Evolutionary conservation across 148 eudicot species (phyloP).

Genomic region (Vaccinium macrocarpon): DNA sequence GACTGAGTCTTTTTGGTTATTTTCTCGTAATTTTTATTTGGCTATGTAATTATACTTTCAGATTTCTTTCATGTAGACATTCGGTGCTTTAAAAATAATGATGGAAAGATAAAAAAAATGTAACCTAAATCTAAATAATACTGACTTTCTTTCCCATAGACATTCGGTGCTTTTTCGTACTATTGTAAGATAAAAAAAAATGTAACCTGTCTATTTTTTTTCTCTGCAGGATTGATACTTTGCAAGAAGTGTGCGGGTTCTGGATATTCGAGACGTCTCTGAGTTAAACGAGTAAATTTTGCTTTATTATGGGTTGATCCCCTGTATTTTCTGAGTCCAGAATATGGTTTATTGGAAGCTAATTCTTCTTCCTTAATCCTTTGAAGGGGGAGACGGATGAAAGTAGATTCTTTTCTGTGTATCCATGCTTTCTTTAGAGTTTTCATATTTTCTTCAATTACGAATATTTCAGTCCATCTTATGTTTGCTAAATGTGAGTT

Average conservation of each 20-base stretch:
- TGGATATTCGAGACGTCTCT: slow-evolving; percentile 75
- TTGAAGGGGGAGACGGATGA: background rate
- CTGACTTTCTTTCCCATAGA: no score
- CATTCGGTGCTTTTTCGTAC: no score
- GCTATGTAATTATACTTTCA: no score
- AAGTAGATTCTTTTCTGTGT: slow-evolving; percentile 5
- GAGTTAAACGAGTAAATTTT: slow-evolving; percentile 16
- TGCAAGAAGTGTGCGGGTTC: slow-evolving; percentile 94
- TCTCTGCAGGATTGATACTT: slow-evolving; percentile 59
- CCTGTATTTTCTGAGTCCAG: slow-evolving; percentile 1
- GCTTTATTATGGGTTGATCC: background rate
- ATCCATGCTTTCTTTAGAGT: background rate
- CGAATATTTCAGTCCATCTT: background rate
- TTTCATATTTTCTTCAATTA: background rate
- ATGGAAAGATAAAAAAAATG: no score
- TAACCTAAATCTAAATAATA: no score
- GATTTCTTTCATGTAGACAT: no score
- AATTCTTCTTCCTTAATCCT: background rate
- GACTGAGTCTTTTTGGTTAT: no score
- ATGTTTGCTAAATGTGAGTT: background rate
- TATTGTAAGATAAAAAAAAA: no score
- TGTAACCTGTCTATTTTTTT: background rate
- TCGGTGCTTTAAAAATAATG: no score
- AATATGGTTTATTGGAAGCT: slow-evolving; percentile 8
- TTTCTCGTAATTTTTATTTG: no score